These are phyloP conservation scores for Canavalia gladiata DNA, from an alignment of 306 rosid genomes.

Conservation along the genomic window DNA sequence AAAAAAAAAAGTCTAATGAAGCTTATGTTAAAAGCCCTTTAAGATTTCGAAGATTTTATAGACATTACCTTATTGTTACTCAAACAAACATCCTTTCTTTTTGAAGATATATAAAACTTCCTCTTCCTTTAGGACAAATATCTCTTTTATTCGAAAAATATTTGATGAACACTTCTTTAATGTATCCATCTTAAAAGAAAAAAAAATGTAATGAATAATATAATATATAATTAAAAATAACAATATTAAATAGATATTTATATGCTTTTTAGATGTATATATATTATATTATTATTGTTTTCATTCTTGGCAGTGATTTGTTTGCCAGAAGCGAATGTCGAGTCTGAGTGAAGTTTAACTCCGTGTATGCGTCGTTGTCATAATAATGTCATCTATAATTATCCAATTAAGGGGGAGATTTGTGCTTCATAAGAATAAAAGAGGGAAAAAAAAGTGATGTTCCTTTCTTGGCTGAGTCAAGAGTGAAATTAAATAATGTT, in stretches of 20 bases:
- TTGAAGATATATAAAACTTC: neutral
- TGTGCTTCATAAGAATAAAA: constrained; percentile 10
- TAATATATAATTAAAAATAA: no score
- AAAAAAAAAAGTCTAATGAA: neutral
- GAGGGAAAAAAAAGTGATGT: constrained; percentile 5
- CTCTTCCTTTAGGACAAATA: neutral
- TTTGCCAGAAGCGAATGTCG: neutral
- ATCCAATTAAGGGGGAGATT: constrained; percentile 34
- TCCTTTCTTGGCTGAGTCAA: constrained; percentile 47
- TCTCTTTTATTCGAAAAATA: neutral
- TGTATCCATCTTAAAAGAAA: no score
- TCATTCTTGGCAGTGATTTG: neutral
- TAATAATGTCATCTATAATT: constrained; percentile 3
- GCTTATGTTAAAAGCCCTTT: neutral
- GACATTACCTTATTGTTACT: neutral
- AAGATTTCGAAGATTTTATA: neutral
- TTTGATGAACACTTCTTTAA: no score
- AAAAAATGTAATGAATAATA: no score
- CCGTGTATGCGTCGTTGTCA: neutral
- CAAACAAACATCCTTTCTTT: constrained; percentile 13
- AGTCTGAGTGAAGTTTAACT: constrained; percentile 13
- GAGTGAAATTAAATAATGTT: constrained; percentile 28
- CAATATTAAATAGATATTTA: no score
- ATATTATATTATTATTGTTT: neutral
- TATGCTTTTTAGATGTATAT: no score